Base-by-base conservation (phyloP, 768 basidiomycete species). In the Sporobolomyces pararoseus region DNA sequence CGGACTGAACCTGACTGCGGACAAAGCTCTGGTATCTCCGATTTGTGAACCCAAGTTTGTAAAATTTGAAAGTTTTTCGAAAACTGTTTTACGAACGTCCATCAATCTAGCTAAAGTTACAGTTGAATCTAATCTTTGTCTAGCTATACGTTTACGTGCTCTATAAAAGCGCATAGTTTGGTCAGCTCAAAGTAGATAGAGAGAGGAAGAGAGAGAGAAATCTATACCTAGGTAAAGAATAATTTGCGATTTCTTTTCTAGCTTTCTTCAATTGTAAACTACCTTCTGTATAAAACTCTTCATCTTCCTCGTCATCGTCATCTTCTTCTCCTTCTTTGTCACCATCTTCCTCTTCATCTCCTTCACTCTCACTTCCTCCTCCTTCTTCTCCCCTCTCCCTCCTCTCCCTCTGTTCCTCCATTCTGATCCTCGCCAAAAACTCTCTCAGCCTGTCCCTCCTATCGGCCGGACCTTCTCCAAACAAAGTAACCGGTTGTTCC, bases 11-110 rank as follows among this genome's bases (percentile, higher is more conserved):
- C 96, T 88, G 34, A 97, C 90, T 81, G 89, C 88, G 3, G 92
- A 89, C 73, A 98, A 86, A 1, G 96, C 93, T 50, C 96, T 85
- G 74, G 96, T 93, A 79, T 97, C 96, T 63, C 93, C 96, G 74
- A 98, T 93, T 83, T 98, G 95, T 0, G 96, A 97, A 29, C 96
- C 96, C 52, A 98, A 85, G 76, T 93, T 95, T 55, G 86, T 84
- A 79, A 90, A 93, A 80, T 87, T 89, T 91, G 96, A 95, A 75
- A 99, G 88, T 74, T 92, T 87, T 3, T 84, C 82, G 75, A 91
- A 97, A 32, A 95, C 85, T 73, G 88, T 89, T 80, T 96, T 96
- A 47, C 96, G 87, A 49, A 92, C 85, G 78, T 97, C 95, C 68
- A 98, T 89, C 62, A 98, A 87, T 51, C 89, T 86, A 34, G 88